Conservation (phyloP, 352 stramenopile genomes). For the Phytophthora uliginosa region DNA sequence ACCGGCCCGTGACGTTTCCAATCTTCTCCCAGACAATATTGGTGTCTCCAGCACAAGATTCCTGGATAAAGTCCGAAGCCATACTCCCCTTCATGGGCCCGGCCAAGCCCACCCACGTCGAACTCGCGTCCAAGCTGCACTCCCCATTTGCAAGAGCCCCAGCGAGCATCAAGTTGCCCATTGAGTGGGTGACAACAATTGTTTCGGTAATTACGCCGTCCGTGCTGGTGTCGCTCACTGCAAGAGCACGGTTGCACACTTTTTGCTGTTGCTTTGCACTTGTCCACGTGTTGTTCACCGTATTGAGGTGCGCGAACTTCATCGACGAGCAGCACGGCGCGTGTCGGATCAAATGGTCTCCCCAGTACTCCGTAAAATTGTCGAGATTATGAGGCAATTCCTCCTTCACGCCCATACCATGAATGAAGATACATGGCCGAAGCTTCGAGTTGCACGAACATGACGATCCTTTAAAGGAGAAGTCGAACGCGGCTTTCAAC, state of each 20-base stretch:
- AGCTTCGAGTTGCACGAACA: slow-evolving; percentile 31
- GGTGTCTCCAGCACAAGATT: slow-evolving; percentile 20
- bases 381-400: slow-evolving; percentile 22
- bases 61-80: slow-evolving; percentile 29
- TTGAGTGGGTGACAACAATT: slow-evolving; percentile 32
- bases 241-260: slow-evolving; percentile 27
- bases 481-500: slow-evolving; percentile 27
- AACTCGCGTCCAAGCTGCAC: slow-evolving; percentile 32
- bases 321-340: slow-evolving; percentile 29
- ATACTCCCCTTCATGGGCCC: slow-evolving; percentile 33
- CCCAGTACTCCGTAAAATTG: slow-evolving; percentile 24
- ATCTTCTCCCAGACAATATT: slow-evolving; percentile 27
- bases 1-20: slow-evolving; percentile 20
- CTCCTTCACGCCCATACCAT: slow-evolving; percentile 20
- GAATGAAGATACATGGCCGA: slow-evolving; percentile 32
- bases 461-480: slow-evolving; percentile 16
- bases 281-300: slow-evolving; percentile 27
- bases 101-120: slow-evolving; percentile 43
- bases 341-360: slow-evolving; percentile 18
- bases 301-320: slow-evolving; percentile 26
- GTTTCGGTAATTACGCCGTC: slow-evolving; percentile 22
- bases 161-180: slow-evolving; percentile 33
- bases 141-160: slow-evolving; percentile 29
- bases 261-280: slow-evolving; percentile 18
- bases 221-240: slow-evolving; percentile 17